Evolutionary conservation across 345 rosid species (phyloP).

Genomic region (Eucalyptus pauciflora): DNA sequence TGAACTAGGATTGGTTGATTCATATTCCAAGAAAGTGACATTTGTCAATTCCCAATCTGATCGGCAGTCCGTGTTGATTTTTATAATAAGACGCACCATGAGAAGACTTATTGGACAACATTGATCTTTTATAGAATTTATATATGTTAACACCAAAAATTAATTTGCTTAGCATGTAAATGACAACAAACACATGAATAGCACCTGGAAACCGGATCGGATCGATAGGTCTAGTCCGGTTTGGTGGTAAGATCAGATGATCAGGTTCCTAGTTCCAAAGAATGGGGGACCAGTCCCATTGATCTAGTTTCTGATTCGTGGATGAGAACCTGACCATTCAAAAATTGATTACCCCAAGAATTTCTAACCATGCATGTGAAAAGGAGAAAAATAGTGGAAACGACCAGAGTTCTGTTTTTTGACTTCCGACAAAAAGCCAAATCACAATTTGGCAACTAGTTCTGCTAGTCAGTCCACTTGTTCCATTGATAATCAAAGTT

Average conservation of each 20-base stretch:
- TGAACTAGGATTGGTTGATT: neutral
- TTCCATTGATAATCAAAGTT: neutral
- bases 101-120: neutral
- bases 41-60: neutral
- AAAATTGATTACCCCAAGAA: neutral
- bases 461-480: neutral
- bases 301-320: too few relatives aligned
- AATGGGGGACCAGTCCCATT: accelerated
- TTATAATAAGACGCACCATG: neutral
- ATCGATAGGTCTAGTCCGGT: too few relatives aligned
- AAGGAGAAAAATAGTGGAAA: neutral
- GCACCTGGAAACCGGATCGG: accelerated
- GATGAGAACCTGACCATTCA: too few relatives aligned
- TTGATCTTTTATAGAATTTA: neutral
- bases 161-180: too few relatives aligned
- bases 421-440: neutral
- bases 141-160: too few relatives aligned
- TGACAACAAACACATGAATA: too few relatives aligned
- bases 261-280: too few relatives aligned
- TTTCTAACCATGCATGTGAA: neutral
- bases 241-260: accelerated
- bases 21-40: neutral
- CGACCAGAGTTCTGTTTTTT: neutral
- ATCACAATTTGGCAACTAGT: neutral
- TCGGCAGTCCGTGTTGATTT: neutral